Evolutionary conservation across 306 rosid genomes (phyloP).

Genomic region (Gastrolobium bilobum): DNA sequence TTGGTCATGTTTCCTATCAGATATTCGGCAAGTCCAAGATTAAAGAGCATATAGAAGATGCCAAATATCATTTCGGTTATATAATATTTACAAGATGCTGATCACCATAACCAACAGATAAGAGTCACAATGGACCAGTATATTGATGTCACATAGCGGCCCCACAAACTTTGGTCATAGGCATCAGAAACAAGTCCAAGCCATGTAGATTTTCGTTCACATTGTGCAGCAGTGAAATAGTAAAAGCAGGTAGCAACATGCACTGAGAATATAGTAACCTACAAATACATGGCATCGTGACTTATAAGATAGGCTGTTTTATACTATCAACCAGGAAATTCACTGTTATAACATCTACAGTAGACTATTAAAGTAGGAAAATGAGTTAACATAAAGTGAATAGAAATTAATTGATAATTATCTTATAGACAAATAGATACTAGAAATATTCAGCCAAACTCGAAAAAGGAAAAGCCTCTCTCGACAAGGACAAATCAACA

Average conservation of each 20-base stretch:
- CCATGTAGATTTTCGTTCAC: conserved; percentile 62
- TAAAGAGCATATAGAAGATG: conserved; percentile 67
- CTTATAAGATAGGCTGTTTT: conserved; percentile 12
- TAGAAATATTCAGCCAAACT: too few species aligned
- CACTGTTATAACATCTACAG: too few species aligned
- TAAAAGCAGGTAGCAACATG: conserved; percentile 75
- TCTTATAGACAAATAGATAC: too few species aligned
- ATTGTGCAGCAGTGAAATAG: conserved; percentile 60
- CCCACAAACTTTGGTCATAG: conserved; percentile 36
- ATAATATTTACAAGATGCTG: conserved; percentile 78
- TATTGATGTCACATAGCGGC: conserved; percentile 62
- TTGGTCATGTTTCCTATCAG: conserved; percentile 92
- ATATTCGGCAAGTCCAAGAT: conserved; percentile 73
- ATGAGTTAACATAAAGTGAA: too few species aligned
- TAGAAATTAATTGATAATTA: too few species aligned
- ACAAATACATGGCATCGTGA: conserved; percentile 21
- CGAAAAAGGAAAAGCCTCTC: too few species aligned
- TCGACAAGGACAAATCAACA: too few species aligned
- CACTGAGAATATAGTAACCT: conserved; percentile 79
- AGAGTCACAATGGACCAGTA: conserved; percentile 85
- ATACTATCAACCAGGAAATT: not conserved
- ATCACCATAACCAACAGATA: conserved; percentile 84
- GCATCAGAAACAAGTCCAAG: conserved; percentile 44
- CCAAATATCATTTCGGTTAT: conserved; percentile 63
- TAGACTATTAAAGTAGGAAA: too few species aligned